A percentile compares a stretch with the other conserved stretches of the same genome.
phyloP scores from a whole-genome alignment of 306 rosid genomes.

The Cajanus cajan region DNA sequence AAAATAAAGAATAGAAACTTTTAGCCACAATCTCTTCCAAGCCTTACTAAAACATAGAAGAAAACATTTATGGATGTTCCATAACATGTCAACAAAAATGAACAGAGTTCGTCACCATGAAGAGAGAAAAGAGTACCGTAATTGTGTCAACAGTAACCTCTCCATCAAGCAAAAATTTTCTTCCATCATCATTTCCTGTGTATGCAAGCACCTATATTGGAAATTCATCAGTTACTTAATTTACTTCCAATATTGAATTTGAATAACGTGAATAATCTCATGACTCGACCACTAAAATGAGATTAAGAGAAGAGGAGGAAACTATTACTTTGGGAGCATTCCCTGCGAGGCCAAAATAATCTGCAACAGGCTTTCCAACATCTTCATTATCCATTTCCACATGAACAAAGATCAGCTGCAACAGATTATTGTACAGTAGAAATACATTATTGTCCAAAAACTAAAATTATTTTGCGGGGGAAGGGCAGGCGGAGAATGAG shows the following conservation, averaged over 20 bases:
- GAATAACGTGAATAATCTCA: conserved; percentile 16
- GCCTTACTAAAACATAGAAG: conserved; percentile 13
- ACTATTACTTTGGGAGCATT: conserved; percentile 69
- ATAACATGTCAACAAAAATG: conserved; percentile 10
- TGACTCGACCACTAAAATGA: conserved; percentile 7
- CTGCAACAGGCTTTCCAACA: conserved; percentile 90
- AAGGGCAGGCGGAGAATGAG: background rate
- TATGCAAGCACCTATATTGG: conserved; percentile 65
- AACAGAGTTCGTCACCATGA: background rate
- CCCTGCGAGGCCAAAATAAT: conserved; percentile 77
- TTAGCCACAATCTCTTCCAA: conserved; percentile 18
- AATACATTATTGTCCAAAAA: conserved; percentile 16
- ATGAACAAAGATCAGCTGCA: conserved; percentile 87
- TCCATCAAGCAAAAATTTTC: conserved; percentile 66
- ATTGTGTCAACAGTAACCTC: conserved; percentile 64
- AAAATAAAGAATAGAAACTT: conserved; percentile 6
- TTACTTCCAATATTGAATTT: background rate
- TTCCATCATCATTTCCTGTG: conserved; percentile 84
- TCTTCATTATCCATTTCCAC: conserved; percentile 88
- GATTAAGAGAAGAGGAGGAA: conserved; percentile 13
- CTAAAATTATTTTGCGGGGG: conserved; percentile 7
- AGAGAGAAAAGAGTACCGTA: conserved; percentile 53
- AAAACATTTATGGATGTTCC: background rate
- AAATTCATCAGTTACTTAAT: background rate
- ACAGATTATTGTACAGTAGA: conserved; percentile 29